These are phyloP conservation scores for Starmerella powellii DNA, from an alignment of 805 yeast species.

Conservation along the genomic window DNA sequence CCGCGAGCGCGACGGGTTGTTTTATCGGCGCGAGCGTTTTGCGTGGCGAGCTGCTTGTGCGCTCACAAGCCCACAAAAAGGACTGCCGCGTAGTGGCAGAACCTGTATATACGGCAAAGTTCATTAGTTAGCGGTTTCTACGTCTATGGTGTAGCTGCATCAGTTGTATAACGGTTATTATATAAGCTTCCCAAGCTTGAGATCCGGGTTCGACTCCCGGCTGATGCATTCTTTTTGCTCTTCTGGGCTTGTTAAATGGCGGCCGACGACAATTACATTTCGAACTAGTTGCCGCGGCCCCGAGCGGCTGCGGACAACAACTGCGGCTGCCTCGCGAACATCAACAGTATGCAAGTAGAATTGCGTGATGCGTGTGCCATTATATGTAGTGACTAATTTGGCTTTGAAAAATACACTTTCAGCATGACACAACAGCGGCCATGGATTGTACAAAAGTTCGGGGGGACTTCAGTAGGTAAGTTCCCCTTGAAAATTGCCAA, in stretches of 20 bases:
- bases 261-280: too few relatives aligned
- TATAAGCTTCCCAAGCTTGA: constrained; percentile 28
- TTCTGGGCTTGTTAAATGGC: not conserved
- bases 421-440: constrained; percentile 16
- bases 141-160: constrained; percentile 13
- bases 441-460: constrained; percentile 87
- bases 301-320: too few relatives aligned
- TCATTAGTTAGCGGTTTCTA: too few relatives aligned
- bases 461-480: constrained; percentile 95
- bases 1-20: too few relatives aligned
- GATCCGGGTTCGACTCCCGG: constrained; percentile 32
- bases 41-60: too few relatives aligned
- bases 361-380: not conserved
- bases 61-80: too few relatives aligned
- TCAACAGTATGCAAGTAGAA: too few relatives aligned
- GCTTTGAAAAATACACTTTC: not conserved
- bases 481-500: constrained; percentile 77
- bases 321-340: too few relatives aligned
- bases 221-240: constrained; percentile 20
- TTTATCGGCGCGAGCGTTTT: too few relatives aligned
- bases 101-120: too few relatives aligned
- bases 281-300: too few relatives aligned
- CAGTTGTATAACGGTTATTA: constrained; percentile 29
- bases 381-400: constrained; percentile 5
- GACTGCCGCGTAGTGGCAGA: too few relatives aligned